A percentile compares a stretch with the other conserved stretches of the same genome.
phyloP scores from a whole-genome alignment of 371 early-diverging fungal genomes.

The Mortierella sp. region DNA sequence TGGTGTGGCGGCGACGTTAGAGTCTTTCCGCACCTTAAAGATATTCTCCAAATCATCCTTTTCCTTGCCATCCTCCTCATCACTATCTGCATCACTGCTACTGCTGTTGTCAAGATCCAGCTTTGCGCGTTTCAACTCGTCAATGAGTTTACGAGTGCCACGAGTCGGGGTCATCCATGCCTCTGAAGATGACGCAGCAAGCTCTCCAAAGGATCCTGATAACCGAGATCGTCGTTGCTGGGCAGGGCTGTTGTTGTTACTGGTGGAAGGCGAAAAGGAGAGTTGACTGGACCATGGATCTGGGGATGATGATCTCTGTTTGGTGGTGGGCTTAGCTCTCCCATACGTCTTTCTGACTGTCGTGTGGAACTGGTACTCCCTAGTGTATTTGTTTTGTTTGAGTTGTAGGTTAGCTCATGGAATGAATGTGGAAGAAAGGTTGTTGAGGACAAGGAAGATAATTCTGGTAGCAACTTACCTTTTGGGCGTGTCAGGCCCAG shows the following conservation, averaged over 20 bases:
- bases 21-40: neutral
- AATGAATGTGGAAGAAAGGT: no score
- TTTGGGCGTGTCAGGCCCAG: constrained; percentile 22
- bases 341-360: constrained; percentile 46
- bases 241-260: constrained; percentile 3
- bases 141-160: constrained; percentile 20
- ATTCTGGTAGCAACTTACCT: neutral
- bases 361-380: constrained; percentile 41
- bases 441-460: neutral
- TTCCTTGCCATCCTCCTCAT: neutral
- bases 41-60: neutral
- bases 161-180: constrained; percentile 20
- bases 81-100: constrained; percentile 1
- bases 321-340: constrained; percentile 12
- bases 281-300: constrained; percentile 26
- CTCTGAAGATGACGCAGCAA: neutral
- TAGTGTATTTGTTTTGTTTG: neutral
- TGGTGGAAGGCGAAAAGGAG: constrained; percentile 8
- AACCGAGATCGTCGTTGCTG: constrained; percentile 21
- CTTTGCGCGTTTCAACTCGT: constrained; percentile 28
- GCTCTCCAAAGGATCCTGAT: constrained; percentile 31
- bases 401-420: neutral
- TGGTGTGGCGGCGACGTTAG: neutral
- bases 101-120: constrained; percentile 19
- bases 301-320: constrained; percentile 16